Percentiles rank a stretch among this genome's conserved stretches.
These are phyloP conservation scores for Penicillium carneum DNA, from an alignment of 2,329 filamentous ascomycete genomes.

Conservation along the genomic window DNA sequence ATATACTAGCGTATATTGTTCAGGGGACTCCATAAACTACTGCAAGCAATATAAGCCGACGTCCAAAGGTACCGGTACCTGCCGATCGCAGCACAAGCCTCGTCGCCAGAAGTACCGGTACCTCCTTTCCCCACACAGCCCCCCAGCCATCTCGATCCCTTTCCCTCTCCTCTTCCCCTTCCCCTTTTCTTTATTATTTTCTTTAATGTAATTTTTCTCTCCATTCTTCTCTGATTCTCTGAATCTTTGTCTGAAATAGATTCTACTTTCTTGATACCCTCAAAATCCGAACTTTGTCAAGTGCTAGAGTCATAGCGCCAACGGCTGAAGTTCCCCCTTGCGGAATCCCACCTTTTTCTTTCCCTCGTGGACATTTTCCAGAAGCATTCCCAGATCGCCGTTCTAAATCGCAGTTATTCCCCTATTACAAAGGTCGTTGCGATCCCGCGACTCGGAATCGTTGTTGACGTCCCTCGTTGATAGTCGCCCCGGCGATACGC, in stretches of 20 bases:
- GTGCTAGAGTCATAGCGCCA: conserved; percentile 7
- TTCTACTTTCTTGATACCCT: background rate
- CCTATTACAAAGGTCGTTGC: background rate
- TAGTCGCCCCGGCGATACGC: conserved; percentile 20
- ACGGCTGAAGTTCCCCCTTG: conserved; percentile 21
- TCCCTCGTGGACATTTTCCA: conserved; percentile 25
- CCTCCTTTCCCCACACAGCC: conserved; percentile 25
- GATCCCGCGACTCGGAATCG: background rate
- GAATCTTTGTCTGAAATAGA: background rate
- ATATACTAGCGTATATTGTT: background rate
- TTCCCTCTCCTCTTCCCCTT: background rate
- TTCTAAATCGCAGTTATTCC: background rate
- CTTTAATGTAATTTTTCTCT: background rate
- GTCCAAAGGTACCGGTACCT: conserved; percentile 7
- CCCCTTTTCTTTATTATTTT: background rate
- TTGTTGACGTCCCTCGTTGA: conserved; percentile 1
- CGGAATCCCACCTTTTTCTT: conserved; percentile 18
- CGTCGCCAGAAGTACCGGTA: conserved; percentile 12
- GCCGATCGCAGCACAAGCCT: conserved; percentile 8
- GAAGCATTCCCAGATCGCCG: conserved; percentile 26
- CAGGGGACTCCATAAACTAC: background rate
- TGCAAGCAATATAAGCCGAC: background rate
- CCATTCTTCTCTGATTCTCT: background rate
- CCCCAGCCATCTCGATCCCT: conserved; percentile 13
- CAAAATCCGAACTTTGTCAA: background rate